A percentile compares a stretch with the other conserved stretches of the same genome.
These are phyloP conservation scores for Phlegmacium glaucopus DNA, from an alignment of 768 basidiomycete species.

Conservation along the genomic window DNA sequence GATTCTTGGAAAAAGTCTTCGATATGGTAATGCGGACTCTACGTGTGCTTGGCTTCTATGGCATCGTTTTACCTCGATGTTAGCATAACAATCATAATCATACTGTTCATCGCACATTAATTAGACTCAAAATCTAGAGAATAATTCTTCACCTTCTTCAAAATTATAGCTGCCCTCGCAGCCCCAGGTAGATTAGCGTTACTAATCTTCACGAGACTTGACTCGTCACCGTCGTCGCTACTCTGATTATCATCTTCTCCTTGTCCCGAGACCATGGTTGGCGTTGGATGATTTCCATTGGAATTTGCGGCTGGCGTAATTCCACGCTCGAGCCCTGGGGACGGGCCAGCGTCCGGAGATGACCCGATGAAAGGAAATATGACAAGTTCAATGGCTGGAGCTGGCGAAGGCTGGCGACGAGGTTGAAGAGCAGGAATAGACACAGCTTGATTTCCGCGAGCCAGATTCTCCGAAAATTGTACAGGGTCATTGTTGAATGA, in stretches of 20 bases:
- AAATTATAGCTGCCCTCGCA: conserved; percentile 88
- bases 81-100: conserved; percentile 81
- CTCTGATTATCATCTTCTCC: conserved; percentile 30
- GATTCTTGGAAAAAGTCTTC: conserved; percentile 29
- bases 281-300: not conserved
- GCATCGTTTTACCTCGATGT: conserved; percentile 32
- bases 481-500: not conserved
- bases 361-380: too few relatives aligned
- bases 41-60: conserved; percentile 25
- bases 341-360: too few relatives aligned
- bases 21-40: conserved; percentile 27
- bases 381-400: too few relatives aligned
- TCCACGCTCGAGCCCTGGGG: too few relatives aligned
- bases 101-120: conserved; percentile 43
- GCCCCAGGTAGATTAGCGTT: conserved; percentile 84
- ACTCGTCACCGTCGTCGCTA: conserved; percentile 37
- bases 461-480: too few relatives aligned
- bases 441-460: too few relatives aligned
- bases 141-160: conserved; percentile 64
- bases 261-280: not conserved
- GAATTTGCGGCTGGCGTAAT: not conserved
- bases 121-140: conserved; percentile 2
- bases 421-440: too few relatives aligned
- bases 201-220: conserved; percentile 77
- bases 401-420: too few relatives aligned